phyloP scores from a whole-genome alignment of 2,329 filamentous ascomycete genomes.

The Neonectria neomacrospora region DNA sequence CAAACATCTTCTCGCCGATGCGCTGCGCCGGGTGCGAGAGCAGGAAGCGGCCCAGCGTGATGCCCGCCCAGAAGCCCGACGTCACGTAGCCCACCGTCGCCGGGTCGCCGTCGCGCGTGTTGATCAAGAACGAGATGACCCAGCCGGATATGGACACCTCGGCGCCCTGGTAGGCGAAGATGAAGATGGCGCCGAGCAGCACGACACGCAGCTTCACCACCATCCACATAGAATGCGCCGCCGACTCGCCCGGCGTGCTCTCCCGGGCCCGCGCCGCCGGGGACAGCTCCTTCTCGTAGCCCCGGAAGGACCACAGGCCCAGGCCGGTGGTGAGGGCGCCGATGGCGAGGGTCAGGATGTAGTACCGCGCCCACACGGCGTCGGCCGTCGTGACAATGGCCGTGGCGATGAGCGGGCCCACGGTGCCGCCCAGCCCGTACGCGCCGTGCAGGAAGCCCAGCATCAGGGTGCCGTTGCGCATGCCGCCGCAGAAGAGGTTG shows the following conservation, averaged over 20 bases:
- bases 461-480: conserved; percentile 64
- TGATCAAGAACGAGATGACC: conserved; percentile 87
- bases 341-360: conserved; percentile 72
- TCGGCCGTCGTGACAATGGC: conserved; percentile 70
- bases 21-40: conserved; percentile 73
- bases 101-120: conserved; percentile 75
- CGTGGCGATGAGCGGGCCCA: conserved; percentile 80
- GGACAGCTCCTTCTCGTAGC: conserved; percentile 71
- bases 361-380: conserved; percentile 77
- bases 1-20: conserved; percentile 77
- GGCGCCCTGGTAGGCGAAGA: conserved; percentile 87
- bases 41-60: conserved; percentile 79
- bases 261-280: conserved; percentile 50
- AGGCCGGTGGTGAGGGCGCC: conserved; percentile 66
- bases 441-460: conserved; percentile 74
- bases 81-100: conserved; percentile 82
- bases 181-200: conserved; percentile 80
- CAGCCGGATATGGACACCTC: conserved; percentile 88
- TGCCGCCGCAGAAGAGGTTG: conserved; percentile 68
- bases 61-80: conserved; percentile 76
- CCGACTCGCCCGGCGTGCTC: conserved; percentile 37
- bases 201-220: conserved; percentile 68
- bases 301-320: conserved; percentile 74
- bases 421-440: conserved; percentile 73
- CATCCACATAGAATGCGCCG: conserved; percentile 58